Conservation (phyloP, 345 rosid species). For the Euphorbia peplus region DNA sequence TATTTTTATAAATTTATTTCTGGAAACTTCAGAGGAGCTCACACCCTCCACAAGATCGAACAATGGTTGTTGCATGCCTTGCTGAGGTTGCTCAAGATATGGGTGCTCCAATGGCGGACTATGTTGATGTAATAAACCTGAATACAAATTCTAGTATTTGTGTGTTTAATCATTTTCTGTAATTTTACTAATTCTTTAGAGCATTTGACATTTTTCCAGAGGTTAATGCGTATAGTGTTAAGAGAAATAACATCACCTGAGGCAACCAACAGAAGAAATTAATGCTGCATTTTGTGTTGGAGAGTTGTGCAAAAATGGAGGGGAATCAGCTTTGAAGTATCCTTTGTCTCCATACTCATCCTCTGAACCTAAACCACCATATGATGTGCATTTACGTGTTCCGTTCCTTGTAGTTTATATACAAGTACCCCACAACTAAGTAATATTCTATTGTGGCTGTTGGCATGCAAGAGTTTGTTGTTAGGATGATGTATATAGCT, state of each 20-base stretch:
- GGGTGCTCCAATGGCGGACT: conserved; percentile 90
- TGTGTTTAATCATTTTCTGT: neutral
- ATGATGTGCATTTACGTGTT: neutral
- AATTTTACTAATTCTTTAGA: conserved; percentile 18
- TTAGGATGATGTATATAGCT: too few species aligned
- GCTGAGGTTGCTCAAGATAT: conserved; percentile 99
- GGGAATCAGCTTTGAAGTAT: conserved; percentile 81
- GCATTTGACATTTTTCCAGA: conserved; percentile 52
- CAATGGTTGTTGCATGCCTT: conserved; percentile 98
- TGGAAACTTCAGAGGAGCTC: conserved; percentile 61
- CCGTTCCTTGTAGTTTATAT: neutral
- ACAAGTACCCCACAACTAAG: neutral
- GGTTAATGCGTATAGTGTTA: conserved; percentile 84
- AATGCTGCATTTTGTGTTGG: conserved; percentile 99
- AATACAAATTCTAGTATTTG: neutral
- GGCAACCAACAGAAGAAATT: conserved; percentile 93
- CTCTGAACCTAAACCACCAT: neutral
- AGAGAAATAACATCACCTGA: conserved; percentile 80
- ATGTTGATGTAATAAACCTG: conserved; percentile 66
- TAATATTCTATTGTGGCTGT: neutral
- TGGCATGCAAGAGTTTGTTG: neutral
- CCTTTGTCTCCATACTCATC: conserved; percentile 39
- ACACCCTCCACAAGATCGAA: conserved; percentile 82
- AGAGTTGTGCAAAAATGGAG: conserved; percentile 94
- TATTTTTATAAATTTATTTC: too few species aligned